These are phyloP conservation scores for Vitis hybrid DNA, from an alignment of 177 flowering plant species.

Conservation along the genomic window DNA sequence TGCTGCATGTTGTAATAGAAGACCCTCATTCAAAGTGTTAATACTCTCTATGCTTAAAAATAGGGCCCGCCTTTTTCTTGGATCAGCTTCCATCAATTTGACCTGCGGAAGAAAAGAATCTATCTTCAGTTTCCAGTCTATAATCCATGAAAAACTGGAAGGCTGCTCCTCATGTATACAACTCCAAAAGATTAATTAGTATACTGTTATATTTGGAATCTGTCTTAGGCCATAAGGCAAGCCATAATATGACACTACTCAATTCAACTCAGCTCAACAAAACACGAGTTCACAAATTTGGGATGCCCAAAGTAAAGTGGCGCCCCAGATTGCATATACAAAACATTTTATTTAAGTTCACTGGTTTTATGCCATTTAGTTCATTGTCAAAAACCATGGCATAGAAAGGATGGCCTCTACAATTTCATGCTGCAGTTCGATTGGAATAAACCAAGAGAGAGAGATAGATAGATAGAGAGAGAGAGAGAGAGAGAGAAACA, in stretches of 20 bases:
- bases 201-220: too few relatives aligned
- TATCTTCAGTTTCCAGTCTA: background rate
- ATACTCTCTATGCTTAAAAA: slow-evolving; percentile 85
- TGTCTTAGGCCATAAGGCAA: too few relatives aligned
- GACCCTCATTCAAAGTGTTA: slow-evolving; percentile 88
- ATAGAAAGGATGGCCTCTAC: background rate
- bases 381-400: too few relatives aligned
- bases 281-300: background rate
- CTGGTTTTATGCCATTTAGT: too few relatives aligned
- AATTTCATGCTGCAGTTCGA: background rate
- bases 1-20: slow-evolving; percentile 70
- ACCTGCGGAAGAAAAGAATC: slow-evolving; percentile 44
- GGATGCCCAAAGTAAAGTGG: background rate
- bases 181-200: too few relatives aligned
- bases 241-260: too few relatives aligned
- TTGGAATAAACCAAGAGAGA: background rate
- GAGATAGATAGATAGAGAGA: too few relatives aligned
- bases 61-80: slow-evolving; percentile 57
- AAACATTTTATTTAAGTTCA: too few relatives aligned
- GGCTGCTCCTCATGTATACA: too few relatives aligned
- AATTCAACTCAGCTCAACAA: too few relatives aligned
- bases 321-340: too few relatives aligned
- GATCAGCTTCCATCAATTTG: slow-evolving; percentile 62
- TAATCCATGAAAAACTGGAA: background rate
- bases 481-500: background rate